Evolutionary conservation across 495 filamentous ascomycete species (phyloP).

Genomic region (Aspergillus sclerotiicarbonarius): DNA sequence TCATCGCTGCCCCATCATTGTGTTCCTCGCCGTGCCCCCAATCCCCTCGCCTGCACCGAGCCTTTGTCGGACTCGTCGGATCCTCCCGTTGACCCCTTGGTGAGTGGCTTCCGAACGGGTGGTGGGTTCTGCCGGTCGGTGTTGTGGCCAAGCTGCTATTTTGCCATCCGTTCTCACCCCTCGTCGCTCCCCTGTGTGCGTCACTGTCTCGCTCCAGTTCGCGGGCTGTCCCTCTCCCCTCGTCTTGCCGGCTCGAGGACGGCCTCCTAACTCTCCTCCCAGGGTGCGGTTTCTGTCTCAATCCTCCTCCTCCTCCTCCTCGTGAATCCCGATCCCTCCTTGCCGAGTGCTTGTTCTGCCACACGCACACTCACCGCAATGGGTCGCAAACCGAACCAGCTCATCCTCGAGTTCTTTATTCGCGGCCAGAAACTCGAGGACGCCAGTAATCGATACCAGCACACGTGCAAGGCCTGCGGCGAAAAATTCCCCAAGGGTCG

Average conservation of each 20-base stretch:
- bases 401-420: constrained; percentile 82
- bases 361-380: constrained; percentile 41
- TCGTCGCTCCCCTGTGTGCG: constrained; percentile 17
- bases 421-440: constrained; percentile 79
- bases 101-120: constrained; percentile 7
- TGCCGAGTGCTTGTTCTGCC: constrained; percentile 10
- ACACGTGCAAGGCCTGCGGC: constrained; percentile 82
- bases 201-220: constrained; percentile 6
- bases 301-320: constrained; percentile 1
- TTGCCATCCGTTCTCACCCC: constrained; percentile 19
- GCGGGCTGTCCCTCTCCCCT: not conserved
- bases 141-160: constrained; percentile 15
- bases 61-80: not conserved
- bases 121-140: constrained; percentile 8
- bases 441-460: constrained; percentile 81
- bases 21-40: constrained; percentile 1
- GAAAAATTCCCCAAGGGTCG: constrained; percentile 83
- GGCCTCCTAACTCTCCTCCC: not conserved
- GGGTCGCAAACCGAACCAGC: constrained; percentile 77
- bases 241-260: not conserved
- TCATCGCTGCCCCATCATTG: constrained; percentile 1
- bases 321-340: constrained; percentile 3
- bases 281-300: constrained; percentile 1
- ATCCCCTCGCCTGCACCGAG: constrained; percentile 9
- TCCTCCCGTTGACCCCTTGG: not conserved